Percentiles rank a stretch among this genome's conserved stretches.
These are phyloP conservation scores for Fomitopsis palustris DNA, from an alignment of 1,284 basidiomycete species.

Conservation along the genomic window DNA sequence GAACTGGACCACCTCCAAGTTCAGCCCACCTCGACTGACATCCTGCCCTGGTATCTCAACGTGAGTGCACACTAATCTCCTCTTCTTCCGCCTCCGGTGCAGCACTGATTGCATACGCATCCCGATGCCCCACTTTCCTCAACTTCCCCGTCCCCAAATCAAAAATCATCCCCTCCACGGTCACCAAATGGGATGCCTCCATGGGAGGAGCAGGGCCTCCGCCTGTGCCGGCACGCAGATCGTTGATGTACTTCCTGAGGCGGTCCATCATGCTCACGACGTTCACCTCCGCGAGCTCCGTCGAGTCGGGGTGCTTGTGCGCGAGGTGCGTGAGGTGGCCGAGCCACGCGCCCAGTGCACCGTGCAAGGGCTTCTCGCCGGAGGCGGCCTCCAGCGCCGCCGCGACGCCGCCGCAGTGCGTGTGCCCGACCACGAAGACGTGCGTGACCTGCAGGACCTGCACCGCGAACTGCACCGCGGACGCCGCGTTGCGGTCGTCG, in stretches of 20 bases:
- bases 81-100: not conserved
- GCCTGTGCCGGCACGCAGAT: not conserved
- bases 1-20: too few relatives aligned
- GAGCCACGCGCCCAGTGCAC: not conserved
- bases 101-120: not conserved
- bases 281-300: not conserved
- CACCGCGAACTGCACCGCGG: conserved; percentile 17
- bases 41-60: too few relatives aligned
- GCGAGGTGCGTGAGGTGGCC: not conserved
- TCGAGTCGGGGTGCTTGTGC: not conserved
- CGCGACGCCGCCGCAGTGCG: conserved; percentile 15
- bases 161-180: not conserved
- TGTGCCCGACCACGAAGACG: conserved; percentile 20
- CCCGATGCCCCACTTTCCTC: not conserved
- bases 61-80: not conserved
- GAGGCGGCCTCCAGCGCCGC: not conserved
- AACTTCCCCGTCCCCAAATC: not conserved
- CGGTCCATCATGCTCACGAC: not conserved
- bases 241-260: not conserved
- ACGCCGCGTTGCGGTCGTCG: conserved; percentile 11
- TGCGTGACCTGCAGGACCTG: conserved; percentile 10
- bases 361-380: not conserved
- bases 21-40: too few relatives aligned
- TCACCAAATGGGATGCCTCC: not conserved
- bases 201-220: not conserved